Evolutionary conservation across 1,284 basidiomycete species (phyloP).

Genomic region (Mycosarcoma mackinlayi): DNA sequence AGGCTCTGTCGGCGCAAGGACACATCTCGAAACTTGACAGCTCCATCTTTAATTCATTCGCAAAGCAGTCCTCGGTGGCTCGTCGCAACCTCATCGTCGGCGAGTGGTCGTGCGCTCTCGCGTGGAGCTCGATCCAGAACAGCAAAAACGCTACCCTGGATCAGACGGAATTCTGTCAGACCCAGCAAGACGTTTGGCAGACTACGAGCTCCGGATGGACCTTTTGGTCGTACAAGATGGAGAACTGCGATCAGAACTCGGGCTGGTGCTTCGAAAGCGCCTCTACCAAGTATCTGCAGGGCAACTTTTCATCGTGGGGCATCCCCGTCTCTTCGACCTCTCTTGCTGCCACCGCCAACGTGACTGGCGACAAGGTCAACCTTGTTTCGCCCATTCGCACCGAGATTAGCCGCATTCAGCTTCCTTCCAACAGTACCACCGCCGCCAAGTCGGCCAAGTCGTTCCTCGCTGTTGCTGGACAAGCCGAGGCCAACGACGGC

Average conservation of each 20-base stretch:
- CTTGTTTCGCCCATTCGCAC: conserved; percentile 18
- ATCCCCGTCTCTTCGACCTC: conserved; percentile 25
- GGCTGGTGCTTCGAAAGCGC: conserved; percentile 67
- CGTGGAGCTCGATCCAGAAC: conserved; percentile 72
- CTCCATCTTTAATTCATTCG: conserved; percentile 42
- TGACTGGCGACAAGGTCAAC: conserved; percentile 18
- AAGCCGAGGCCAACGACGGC: not conserved
- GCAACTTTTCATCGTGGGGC: conserved; percentile 58
- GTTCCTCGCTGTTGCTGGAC: conserved; percentile 12
- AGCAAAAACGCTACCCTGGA: conserved; percentile 72
- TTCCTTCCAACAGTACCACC: conserved; percentile 21
- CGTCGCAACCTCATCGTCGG: conserved; percentile 76
- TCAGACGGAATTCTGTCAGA: conserved; percentile 74
- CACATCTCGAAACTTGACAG: conserved; percentile 62
- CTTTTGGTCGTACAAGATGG: conserved; percentile 77
- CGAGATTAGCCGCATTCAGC: conserved; percentile 29
- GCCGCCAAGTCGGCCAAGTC: conserved; percentile 16
- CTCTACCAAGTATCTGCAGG: conserved; percentile 45
- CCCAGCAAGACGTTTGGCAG: conserved; percentile 76
- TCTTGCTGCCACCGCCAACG: conserved; percentile 2
- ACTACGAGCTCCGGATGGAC: conserved; percentile 76
- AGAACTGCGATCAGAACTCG: conserved; percentile 62
- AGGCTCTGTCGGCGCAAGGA: conserved; percentile 48
- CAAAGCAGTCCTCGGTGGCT: conserved; percentile 29
- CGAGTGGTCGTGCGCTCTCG: conserved; percentile 72